Conservation (phyloP, 2,329 filamentous ascomycete species). For the Graphiopsis chlorocephala region DNA sequence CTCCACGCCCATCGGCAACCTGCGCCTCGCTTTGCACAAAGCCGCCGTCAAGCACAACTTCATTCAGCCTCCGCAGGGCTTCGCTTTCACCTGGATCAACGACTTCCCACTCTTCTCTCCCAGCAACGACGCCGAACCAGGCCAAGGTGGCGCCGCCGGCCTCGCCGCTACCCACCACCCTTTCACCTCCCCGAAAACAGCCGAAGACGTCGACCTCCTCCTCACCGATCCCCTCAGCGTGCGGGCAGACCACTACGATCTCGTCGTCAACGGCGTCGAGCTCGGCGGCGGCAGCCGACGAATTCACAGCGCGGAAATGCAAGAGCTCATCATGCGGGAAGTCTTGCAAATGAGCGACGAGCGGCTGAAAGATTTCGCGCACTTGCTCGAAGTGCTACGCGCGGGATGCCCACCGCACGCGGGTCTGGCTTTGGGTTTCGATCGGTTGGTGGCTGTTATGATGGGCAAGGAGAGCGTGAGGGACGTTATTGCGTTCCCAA, state of each 20-base stretch:
- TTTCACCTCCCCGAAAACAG: constrained; percentile 80
- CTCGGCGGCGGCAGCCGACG: constrained; percentile 88
- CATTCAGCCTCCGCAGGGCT: constrained; percentile 51
- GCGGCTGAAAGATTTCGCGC: constrained; percentile 76
- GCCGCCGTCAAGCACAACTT: constrained; percentile 63
- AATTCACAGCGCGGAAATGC: constrained; percentile 80
- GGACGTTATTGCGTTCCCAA: constrained; percentile 96
- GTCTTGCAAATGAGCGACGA: constrained; percentile 73
- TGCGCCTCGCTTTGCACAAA: constrained; percentile 69
- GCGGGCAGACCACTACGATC: constrained; percentile 86
- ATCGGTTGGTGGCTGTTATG: constrained; percentile 78
- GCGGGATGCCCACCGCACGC: constrained; percentile 93
- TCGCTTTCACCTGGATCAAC: constrained; percentile 77
- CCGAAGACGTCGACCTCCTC: constrained; percentile 71
- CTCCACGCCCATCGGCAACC: constrained; percentile 68
- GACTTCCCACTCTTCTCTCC: constrained; percentile 93
- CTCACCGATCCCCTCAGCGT: constrained; percentile 68
- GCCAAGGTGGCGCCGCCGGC: constrained; percentile 77
- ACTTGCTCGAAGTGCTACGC: constrained; percentile 76
- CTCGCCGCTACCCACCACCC: constrained; percentile 90
- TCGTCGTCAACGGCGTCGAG: constrained; percentile 93
- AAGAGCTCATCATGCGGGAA: constrained; percentile 80
- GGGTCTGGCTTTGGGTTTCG: constrained; percentile 88
- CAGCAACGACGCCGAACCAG: constrained; percentile 60
- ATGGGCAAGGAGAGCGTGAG: constrained; percentile 72